These are phyloP conservation scores for Parachlorella kessleri DNA, from an alignment of 139 green algal species.

Conservation along the genomic window DNA sequence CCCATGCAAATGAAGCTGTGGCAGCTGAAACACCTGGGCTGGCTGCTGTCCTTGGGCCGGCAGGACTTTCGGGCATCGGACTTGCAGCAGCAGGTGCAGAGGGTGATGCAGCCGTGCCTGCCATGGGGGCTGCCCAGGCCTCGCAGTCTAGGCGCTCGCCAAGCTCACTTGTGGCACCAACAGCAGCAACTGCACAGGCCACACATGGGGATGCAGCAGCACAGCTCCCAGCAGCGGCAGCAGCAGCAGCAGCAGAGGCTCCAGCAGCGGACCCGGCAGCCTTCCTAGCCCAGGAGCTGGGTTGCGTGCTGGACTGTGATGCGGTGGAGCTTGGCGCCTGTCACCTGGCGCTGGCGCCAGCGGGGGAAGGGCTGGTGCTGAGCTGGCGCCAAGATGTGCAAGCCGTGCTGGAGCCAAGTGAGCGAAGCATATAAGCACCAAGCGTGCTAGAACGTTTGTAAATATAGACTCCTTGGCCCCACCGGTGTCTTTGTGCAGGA, in stretches of 20 bases:
- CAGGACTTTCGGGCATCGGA: neutral
- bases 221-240: neutral
- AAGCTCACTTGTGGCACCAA: neutral
- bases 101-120: conserved; percentile 11
- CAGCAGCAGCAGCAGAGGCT: neutral
- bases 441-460: too few species aligned
- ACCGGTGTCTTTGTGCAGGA: neutral
- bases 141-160: neutral
- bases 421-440: too few species aligned
- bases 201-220: neutral
- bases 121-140: too few species aligned
- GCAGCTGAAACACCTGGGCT: neutral
- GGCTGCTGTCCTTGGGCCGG: neutral
- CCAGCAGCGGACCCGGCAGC: conserved; percentile 4
- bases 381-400: conserved; percentile 40
- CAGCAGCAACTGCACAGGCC: too few species aligned
- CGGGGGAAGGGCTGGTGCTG: conserved; percentile 25
- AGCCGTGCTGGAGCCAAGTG: conserved; percentile 50
- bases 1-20: too few species aligned
- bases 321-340: conserved; percentile 22
- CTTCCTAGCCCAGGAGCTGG: conserved; percentile 19
- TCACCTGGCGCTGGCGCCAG: conserved; percentile 38
- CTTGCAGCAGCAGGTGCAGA: conserved; percentile 17
- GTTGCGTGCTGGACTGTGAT: neutral
- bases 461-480: too few species aligned